Base-by-base conservation (phyloP, 179 eudicot species). In the Camellia oleifera region DNA sequence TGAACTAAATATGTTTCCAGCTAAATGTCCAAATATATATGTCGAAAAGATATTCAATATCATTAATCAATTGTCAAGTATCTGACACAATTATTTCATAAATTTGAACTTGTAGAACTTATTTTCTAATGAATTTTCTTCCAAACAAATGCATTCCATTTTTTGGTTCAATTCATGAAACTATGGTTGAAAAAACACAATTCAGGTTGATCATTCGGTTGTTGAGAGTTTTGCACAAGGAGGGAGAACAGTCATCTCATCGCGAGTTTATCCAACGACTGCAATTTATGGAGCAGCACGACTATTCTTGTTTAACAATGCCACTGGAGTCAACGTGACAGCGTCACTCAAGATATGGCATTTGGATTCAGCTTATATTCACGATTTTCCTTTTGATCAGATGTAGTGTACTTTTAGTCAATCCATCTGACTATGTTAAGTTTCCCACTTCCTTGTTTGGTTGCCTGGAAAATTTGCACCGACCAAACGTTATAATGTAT, bases 211-310 rank as follows among this genome's bases (percentile, higher is more conserved):
- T 89, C 99, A 94, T 79, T 95, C 99, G 11, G 85, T 94, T 15
- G 86, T 93, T 6, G 99, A 95, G 82, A 93, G 96, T 69, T 95
- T 89, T 84, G 98, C 89, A 7, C 98, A 95, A 91, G 98, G 92
- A 79, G 99, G 99, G 8, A 85, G 99, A 78, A 91, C 90, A 44
- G 92, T 91, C 15, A 89, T 90, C 18, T 88, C 97, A 12, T 92
- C 98, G 0, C 80, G 99, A 69, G 82, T 94, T 7, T 95, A 95
- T 85, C 99, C 99, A 11, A 94, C 97, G 0, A 82, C 78, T 74
- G 99, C 98, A 12, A 84, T 92, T 40, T 62, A 89, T 58, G 88
- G 90, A 53, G 87, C 88, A 10, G 93, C 95, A 1, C 80, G 82
- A 57, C 77, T 90, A 18, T 95, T 87, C 83, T 76, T 95, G 77